Percentiles rank a stretch among this genome's conserved stretches.
Conservation (phyloP, 2,329 filamentous ascomycete genomes). For the Fusarium brachygibbosum region DNA sequence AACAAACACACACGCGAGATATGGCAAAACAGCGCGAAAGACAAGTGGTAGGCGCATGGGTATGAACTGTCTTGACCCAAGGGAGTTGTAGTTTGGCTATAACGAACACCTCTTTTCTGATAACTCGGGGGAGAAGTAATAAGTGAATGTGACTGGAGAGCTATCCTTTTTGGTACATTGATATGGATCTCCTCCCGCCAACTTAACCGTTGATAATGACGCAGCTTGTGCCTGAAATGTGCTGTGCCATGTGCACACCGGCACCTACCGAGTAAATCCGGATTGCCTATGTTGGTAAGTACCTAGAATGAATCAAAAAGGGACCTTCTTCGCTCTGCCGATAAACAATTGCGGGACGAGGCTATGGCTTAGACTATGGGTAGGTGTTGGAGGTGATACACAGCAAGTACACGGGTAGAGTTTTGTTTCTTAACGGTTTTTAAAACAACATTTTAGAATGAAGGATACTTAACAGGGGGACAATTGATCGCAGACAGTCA, state of each 20-base stretch:
- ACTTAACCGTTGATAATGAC: conserved; percentile 22
- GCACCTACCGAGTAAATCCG: conserved; percentile 27
- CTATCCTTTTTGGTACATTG: not conserved
- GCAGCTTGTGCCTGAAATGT: conserved; percentile 22
- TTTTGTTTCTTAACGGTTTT: conserved; percentile 6
- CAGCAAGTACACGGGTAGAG: conserved; percentile 3
- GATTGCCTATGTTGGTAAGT: conserved; percentile 23
- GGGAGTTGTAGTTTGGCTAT: not conserved
- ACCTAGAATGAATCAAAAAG: conserved; percentile 22
- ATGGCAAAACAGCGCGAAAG: conserved; percentile 28
- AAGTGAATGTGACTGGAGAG: not conserved
- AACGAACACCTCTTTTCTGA: not conserved
- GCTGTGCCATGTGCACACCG: conserved; percentile 29
- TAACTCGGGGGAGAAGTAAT: not conserved
- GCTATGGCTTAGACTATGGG: conserved; percentile 3
- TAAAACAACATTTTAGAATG: not conserved
- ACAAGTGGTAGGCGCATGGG: conserved; percentile 13
- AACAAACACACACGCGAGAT: conserved; percentile 34
- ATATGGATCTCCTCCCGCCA: conserved; percentile 2
- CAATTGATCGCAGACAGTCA: not conserved
- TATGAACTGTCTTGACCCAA: not conserved
- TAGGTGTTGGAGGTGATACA: not conserved
- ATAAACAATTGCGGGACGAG: conserved; percentile 1
- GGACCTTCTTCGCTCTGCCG: not conserved
- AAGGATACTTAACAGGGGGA: not conserved